Base-by-base conservation (phyloP, 176 grass and related monocot genomes). In the Oryza glumipatula region DNA sequence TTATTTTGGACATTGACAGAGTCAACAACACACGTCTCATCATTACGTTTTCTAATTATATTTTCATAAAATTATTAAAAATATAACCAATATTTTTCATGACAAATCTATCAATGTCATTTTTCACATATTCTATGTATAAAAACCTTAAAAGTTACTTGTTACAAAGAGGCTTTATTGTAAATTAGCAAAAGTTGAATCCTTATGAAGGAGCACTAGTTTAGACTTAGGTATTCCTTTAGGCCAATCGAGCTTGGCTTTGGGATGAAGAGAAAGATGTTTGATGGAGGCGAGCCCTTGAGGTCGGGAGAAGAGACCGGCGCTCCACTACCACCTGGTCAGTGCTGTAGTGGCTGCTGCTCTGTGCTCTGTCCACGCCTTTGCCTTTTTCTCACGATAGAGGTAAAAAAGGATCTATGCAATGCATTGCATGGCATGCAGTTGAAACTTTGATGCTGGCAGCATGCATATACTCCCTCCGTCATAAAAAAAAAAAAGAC, bases 361-460 rank as follows among this genome's bases (percentile, higher is more conserved):
- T 90, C 73, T 68, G 52, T 56, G 9, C 17, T 56, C 16, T 56
- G 52, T 56, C 69, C 43, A 76, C 49, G 78, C 30, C 86, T 88
- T 85, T 69, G 82, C 82, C 85, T 82, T 88, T 91, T 85, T 88
- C 78, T 41, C 82, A 85, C 82, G 68, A 68, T 70, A 77, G 78
- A 79, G 90, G 85, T 85, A 88, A 88, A 88, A 88, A 45, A 41
- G 86, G 73, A 65, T 78, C 86, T 86, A 16, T 56, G 52, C 1
- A 8, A 41, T 41, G 39, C 39, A 41, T 41, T 41, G 39, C 39
- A 41, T 41, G 39, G 39, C 14, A 82, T 92, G 86, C 86, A 44
- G 78, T 91, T 58, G 82, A 88, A 81, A 86, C 84, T 83, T 90
- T 91, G 89, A 88, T 91, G 67, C 78, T 88, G 90, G 82, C 82